Evolutionary conservation across 805 yeast genomes (phyloP).

Genomic region (Candida insectalens): DNA sequence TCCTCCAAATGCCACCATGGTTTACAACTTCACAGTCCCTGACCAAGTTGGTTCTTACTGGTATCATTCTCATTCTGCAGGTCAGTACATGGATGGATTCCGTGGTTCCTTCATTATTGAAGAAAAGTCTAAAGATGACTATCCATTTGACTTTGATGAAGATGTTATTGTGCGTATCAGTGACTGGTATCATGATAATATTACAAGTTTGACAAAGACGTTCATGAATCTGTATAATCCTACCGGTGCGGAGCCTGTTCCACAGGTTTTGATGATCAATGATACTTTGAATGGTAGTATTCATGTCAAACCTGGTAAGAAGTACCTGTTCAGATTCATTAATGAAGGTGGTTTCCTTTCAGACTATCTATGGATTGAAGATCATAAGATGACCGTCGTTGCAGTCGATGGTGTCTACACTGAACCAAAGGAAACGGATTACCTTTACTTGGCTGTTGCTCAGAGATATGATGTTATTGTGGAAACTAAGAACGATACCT

Average conservation of each 20-base stretch:
- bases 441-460: slow-evolving; percentile 78
- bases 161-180: slow-evolving; percentile 59
- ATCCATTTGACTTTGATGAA: slow-evolving; percentile 72
- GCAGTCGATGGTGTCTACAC: slow-evolving; percentile 90
- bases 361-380: slow-evolving; percentile 83
- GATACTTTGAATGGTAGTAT: slow-evolving; percentile 72
- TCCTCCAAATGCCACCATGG: slow-evolving; percentile 57
- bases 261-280: slow-evolving; percentile 70
- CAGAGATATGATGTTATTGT: slow-evolving; percentile 83
- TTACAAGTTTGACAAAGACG: slow-evolving; percentile 37
- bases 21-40: slow-evolving; percentile 82
- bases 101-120: slow-evolving; percentile 72
- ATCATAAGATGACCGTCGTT: slow-evolving; percentile 74
- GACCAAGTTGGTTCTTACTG: slow-evolving; percentile 86
- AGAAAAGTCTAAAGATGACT: slow-evolving; percentile 33
- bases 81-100: slow-evolving; percentile 93
- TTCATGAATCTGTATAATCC: slow-evolving; percentile 79
- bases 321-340: slow-evolving; percentile 74
- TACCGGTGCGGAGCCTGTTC: slow-evolving; percentile 97
- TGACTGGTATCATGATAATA: slow-evolving; percentile 81
- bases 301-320: slow-evolving; percentile 73
- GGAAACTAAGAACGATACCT: slow-evolving; percentile 54
- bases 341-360: slow-evolving; percentile 90
- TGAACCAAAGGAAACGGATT: slow-evolving; percentile 59
- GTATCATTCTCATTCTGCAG: slow-evolving; percentile 92